A percentile compares a stretch with the other conserved stretches of the same genome.
Conservation (phyloP, 177 flowering plant genomes). For the Vitis hybrid region DNA sequence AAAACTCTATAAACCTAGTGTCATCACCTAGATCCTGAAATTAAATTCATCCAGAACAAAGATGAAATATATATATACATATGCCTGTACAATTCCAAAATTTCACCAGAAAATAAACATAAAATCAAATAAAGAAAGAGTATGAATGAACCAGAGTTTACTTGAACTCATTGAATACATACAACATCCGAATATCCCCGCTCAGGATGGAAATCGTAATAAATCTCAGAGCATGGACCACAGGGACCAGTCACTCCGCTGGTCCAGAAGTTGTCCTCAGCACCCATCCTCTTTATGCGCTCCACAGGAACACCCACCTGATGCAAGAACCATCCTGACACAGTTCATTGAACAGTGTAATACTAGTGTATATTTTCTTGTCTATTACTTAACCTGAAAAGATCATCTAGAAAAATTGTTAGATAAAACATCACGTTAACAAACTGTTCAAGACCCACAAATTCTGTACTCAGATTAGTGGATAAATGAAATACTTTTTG, state of each 20-base stretch:
- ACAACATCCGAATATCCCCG: conserved; percentile 61
- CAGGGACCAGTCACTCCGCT: conserved; percentile 97
- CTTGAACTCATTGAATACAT: conserved; percentile 18
- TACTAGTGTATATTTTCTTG: neutral
- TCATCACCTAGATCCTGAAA: conserved; percentile 94
- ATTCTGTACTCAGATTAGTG: too few species aligned
- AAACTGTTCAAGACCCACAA: too few species aligned
- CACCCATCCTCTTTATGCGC: conserved; percentile 90
- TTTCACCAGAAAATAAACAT: too few species aligned
- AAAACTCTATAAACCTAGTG: conserved; percentile 88
- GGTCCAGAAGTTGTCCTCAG: conserved; percentile 94
- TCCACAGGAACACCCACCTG: conserved; percentile 87
- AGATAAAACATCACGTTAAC: too few species aligned
- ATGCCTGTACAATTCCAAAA: neutral
- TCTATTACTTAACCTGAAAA: too few species aligned
- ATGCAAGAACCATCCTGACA: conserved; percentile 17
- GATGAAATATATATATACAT: conserved; percentile 4
- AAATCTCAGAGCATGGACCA: conserved; percentile 95
- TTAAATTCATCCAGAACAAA: conserved; percentile 8
- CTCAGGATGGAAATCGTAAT: conserved; percentile 93
- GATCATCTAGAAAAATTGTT: too few species aligned
- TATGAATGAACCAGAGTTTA: neutral
- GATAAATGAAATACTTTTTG: too few species aligned
- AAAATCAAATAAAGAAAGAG: neutral
- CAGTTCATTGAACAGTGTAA: neutral